These are phyloP conservation scores for Yamadazyma olivae DNA, from an alignment of 805 yeast species.

Conservation along the genomic window DNA sequence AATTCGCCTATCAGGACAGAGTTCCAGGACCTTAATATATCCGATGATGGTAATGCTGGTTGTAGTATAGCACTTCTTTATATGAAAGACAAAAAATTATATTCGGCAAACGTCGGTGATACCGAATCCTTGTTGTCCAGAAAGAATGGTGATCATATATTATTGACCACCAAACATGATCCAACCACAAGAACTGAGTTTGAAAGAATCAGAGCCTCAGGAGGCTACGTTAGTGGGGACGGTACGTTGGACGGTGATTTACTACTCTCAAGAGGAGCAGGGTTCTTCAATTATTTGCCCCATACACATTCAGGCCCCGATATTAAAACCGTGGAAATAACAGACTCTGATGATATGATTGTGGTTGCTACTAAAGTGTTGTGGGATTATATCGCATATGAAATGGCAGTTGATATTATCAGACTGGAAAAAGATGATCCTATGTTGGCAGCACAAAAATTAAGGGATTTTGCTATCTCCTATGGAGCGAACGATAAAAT, in stretches of 20 bases:
- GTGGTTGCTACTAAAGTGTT: conserved; percentile 79
- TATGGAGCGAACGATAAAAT: conserved; percentile 83
- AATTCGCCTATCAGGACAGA: conserved; percentile 28
- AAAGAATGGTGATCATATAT: conserved; percentile 75
- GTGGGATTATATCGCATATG: conserved; percentile 82
- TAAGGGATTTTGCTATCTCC: conserved; percentile 91
- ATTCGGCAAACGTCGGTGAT: conserved; percentile 90
- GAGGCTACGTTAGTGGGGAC: conserved; percentile 84
- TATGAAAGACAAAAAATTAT: conserved; percentile 64
- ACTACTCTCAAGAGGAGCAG: conserved; percentile 87
- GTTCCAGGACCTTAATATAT: conserved; percentile 46
- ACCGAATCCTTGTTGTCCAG: conserved; percentile 76
- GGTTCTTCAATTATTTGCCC: conserved; percentile 81
- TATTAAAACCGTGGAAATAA: conserved; percentile 56
- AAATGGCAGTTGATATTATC: conserved; percentile 86
- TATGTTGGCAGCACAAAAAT: conserved; percentile 85
- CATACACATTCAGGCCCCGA: conserved; percentile 89
- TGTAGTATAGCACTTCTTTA: conserved; percentile 82
- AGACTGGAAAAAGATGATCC: conserved; percentile 81
- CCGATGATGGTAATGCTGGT: conserved; percentile 75
- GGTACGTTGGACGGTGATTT: conserved; percentile 83
- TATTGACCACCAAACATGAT: conserved; percentile 74
- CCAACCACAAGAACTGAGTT: conserved; percentile 77
- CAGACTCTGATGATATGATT: conserved; percentile 75
- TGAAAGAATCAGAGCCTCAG: conserved; percentile 85